Evolutionary conservation across 768 basidiomycete species (phyloP), one percentile per base, ranked within the genome.

Genomic region (Collybiopsis confluens): DNA sequence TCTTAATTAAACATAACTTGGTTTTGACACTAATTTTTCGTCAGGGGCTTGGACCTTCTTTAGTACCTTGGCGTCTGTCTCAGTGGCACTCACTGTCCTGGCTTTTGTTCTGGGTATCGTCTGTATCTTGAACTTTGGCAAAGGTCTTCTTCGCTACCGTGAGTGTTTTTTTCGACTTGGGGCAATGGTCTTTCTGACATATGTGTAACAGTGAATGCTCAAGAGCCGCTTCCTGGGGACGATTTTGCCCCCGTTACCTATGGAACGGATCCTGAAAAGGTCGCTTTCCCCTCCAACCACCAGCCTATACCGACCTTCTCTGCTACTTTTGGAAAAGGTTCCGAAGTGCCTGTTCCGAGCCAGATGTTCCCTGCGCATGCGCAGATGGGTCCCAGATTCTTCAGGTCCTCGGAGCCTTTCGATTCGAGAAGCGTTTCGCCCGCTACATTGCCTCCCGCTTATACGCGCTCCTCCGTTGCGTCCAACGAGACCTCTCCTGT

Each of bases 71-170:
- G 73, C 80, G 7, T 64, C 73, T 8, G 69, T 77, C 1, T 86
- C 88, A 0, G 81, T 83, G 11, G 60, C 77, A 49, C 72, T 92
- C 43, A 78, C 81, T 1, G 54, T 83, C 15, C 45, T 74, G 23
- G 75, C 82, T 0, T 73, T 88, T 59, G 58, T 83, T 52, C 64
- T 91, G 44, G 90, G 86, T 2, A 60, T 89, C 33, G 58, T 84
- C 56, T 90, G 88, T 64, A 77, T 83, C 33, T 64, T 80, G 61
- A 90, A 91, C 71, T 91, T 91, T 60, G 86, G 85, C 54, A 88
- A 86, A 65, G 89, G 89, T 21, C 71, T 92, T 54, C 68, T 76
- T 54, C 77, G 76, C 20, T 84, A 85, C 65, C 70, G 88, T 90
- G 58, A 70, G 87, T 69, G 27, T 23, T 71, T 8, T 15, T 18